phyloP scores from a whole-genome alignment of 139 green algal genomes.

The Ulvella scutata region DNA sequence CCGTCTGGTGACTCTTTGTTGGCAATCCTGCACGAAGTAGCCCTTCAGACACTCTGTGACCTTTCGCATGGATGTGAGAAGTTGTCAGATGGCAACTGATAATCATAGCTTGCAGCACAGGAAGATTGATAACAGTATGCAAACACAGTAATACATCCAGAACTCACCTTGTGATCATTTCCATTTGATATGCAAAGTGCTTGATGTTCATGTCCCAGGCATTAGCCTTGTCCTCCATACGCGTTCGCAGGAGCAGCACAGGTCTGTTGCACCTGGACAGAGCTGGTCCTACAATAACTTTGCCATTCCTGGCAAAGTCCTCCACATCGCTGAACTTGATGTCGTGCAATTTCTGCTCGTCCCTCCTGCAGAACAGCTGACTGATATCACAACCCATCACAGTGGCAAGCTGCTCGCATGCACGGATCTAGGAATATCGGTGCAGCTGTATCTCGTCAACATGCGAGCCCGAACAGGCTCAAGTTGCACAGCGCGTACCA shows the following conservation, averaged over 20 bases:
- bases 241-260: neutral
- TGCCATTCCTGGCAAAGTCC: neutral
- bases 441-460: no score
- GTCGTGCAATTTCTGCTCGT: neutral
- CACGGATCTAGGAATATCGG: no score
- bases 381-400: no score
- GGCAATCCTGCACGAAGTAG: neutral
- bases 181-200: slow-evolving; percentile 1
- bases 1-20: neutral
- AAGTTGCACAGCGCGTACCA: neutral
- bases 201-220: neutral
- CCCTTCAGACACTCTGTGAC: no score
- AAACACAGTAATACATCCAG: no score
- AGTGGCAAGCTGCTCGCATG: no score
- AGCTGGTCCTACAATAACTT: neutral
- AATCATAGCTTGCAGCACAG: no score
- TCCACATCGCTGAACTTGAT: neutral
- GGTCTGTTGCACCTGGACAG: neutral
- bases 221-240: neutral
- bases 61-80: no score
- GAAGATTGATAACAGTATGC: no score
- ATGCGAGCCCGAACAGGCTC: no score
- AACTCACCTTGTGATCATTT: neutral
- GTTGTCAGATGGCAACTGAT: no score
- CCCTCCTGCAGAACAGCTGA: no score